Evolutionary conservation across 129 eudicot genomes (phyloP), one percentile per base, ranked within the genome.

Genomic region (Helichrysum umbraculigerum): DNA sequence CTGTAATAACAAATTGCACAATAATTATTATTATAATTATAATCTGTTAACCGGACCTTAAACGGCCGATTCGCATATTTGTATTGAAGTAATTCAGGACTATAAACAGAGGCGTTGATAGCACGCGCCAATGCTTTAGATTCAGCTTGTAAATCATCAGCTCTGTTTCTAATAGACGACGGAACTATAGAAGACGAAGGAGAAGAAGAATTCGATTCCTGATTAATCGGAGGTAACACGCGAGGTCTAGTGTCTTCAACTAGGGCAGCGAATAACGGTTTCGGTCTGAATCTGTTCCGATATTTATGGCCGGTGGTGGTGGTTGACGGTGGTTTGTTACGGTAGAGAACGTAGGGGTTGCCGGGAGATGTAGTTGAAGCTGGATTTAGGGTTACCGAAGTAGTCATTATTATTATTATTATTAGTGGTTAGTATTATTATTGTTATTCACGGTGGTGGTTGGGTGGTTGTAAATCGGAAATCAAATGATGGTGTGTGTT

Each of bases 131-230:
- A 85, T 17, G 97, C 99, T 32, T 44, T 87, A 12, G 90, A 87
- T 76, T 94, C 99, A 1, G 99, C 93, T 81, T 94, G 97, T 85
- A 91, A 91, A 70, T 94, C 99, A 37, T 87, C 96, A 0, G 93
- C 83, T 66, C 96, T 89, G 76, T 84, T 83, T 78, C 86, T 71
- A 33, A 44, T 44, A 44, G 51, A 44, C 16, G 51, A 44, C 51
- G 16, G 16, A 44, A 74, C 16, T 6, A 81, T 33, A 64, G 83
- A 80, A 54, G 69, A 25, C 28, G 28, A 58, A 37, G 42, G 5
- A 10, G 51, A 44, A 10, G 51, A 44, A 11, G 51, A 44, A 44
- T 10, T 44, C 12, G 51, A 9, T 44, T 44, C 51, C 16, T 10
- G 51, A 12, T 44, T 44, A 44, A 11, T 44, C 51, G 82, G 78